These are phyloP conservation scores for Cyphellophora europaea DNA, from an alignment of 2,329 filamentous ascomycete genomes.

Conservation along the genomic window DNA sequence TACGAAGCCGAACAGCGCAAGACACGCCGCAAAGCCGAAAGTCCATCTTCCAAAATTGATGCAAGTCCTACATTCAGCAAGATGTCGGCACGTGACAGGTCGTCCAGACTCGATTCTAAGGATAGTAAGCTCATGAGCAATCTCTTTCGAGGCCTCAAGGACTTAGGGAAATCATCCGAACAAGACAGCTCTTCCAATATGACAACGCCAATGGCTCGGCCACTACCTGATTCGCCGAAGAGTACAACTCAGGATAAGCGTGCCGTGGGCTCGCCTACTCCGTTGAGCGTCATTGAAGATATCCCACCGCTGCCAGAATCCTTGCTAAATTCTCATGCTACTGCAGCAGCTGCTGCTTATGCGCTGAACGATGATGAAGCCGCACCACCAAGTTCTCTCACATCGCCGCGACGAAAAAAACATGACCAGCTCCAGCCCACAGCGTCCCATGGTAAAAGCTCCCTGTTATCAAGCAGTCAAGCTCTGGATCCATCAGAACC, in stretches of 20 bases:
- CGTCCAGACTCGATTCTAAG: neutral
- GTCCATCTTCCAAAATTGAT: neutral
- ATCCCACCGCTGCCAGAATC: slow-evolving; percentile 35
- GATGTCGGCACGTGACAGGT: neutral
- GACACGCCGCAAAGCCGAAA: slow-evolving; percentile 1
- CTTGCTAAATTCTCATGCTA: slow-evolving; percentile 28
- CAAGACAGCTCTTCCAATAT: slow-evolving; percentile 45
- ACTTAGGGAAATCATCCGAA: slow-evolving; percentile 25
- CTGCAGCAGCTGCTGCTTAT: slow-evolving; percentile 17
- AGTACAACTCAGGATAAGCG: neutral
- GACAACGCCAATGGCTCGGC: slow-evolving; percentile 45
- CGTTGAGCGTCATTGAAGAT: slow-evolving; percentile 24
- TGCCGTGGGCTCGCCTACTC: neutral
- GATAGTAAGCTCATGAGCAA: slow-evolving; percentile 29
- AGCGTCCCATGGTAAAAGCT: neutral
- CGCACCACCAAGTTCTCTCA: too few species aligned
- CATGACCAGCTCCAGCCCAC: too few species aligned
- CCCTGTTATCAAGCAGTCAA: neutral
- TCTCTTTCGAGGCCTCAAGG: slow-evolving; percentile 33
- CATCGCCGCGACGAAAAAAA: too few species aligned
- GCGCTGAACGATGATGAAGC: slow-evolving; percentile 14
- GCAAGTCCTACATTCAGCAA: neutral
- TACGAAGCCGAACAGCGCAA: slow-evolving; percentile 16
- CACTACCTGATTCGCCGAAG: slow-evolving; percentile 33
- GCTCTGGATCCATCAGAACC: neutral